Evolutionary conservation across 176 grass and related monocot genomes (phyloP).

Genomic region (Thalia dealbata): DNA sequence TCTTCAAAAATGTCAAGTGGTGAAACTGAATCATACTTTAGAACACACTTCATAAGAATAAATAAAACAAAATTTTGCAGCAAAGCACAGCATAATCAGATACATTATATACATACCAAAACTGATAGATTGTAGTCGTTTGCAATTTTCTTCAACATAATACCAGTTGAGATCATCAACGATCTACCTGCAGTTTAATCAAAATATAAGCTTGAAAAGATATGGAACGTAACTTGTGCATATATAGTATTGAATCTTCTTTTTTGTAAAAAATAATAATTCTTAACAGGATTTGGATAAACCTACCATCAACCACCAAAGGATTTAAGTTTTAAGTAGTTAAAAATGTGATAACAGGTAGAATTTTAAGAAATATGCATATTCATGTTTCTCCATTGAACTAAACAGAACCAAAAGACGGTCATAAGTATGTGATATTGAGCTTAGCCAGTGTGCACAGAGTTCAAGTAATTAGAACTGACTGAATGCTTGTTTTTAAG

Average conservation of each 20-base stretch:
- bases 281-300: background rate
- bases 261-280: background rate
- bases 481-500: no score
- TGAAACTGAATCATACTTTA: background rate
- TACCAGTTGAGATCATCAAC: constrained; percentile 4
- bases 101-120: background rate
- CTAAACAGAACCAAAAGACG: no score
- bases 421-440: no score
- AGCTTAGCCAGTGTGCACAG: no score
- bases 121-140: constrained; percentile 2
- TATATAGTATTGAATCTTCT: background rate
- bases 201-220: background rate
- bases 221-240: background rate
- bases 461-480: no score
- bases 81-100: background rate
- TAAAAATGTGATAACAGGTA: no score
- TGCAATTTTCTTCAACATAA: constrained; percentile 10
- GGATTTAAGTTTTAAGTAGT: no score
- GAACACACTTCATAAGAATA: background rate
- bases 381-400: no score
- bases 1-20: background rate
- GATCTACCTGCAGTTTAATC: background rate
- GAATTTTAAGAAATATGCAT: no score
- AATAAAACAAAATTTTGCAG: background rate
- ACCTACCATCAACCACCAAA: no score